Base-by-base conservation (phyloP, 176 grass and related monocot species). In the Musa itinerans region DNA sequence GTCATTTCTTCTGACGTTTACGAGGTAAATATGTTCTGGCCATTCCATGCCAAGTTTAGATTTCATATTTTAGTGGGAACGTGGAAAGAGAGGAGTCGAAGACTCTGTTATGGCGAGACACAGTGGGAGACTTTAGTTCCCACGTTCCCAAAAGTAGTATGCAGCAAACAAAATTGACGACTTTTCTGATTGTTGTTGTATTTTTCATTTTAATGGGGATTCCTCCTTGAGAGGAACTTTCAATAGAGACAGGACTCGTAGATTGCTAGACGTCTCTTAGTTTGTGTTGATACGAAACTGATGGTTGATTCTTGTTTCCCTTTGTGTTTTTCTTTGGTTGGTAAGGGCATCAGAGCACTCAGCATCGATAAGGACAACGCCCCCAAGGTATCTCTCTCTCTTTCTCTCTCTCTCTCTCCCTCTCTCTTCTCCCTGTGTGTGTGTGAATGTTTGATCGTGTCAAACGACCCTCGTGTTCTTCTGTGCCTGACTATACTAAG, bases 341-440 rank as follows among this genome's bases (percentile, higher is more conserved):
- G 52, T 64, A 26, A 98, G 90, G 95, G 95, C 52, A 98, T 98
- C 83, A 79, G 95, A 91, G 95, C 95, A 80, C 81, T 89, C 48
- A 92, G 81, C 72, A 89, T 98, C 52, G 95, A 98, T 27, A 98
- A 98, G 77, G 95, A 93, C 73, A 98, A 93, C 75, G 78, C 86
- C 68, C 95, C 95, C 53, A 98, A 98, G 90, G 94, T 97, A 54
- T 65, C 10, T 16, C 51, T 16, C 34, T 14, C 63, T 21, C 65
- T 76, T 75, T 17, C 56, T 54, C 43, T 9, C 12, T n/a, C 58
- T 62, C 19, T 72, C 23, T 72, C 11, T 53, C 50, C 12, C 23
- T 27, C 14, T 77, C 6, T 25, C 12, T 26, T 61, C 13, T 15
- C 2, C 2, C 50, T 68, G 26, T 62, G 21, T 34, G 2, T 26